Conservation (phyloP, 2,329 filamentous ascomycete species). For the Furcasterigmium furcatum region DNA sequence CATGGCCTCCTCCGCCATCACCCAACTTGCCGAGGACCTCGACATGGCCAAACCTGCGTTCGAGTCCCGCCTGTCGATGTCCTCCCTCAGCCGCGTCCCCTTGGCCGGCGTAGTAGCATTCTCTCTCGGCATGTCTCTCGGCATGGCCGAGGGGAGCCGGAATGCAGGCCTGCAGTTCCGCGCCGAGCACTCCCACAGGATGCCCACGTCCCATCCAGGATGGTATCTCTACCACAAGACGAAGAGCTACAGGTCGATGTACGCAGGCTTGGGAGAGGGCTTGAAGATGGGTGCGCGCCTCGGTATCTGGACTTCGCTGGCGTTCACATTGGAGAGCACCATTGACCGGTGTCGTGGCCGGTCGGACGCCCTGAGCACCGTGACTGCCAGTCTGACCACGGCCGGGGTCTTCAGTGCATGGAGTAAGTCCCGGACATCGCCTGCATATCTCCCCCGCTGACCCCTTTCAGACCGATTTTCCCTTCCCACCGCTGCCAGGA, state of each 20-base stretch:
- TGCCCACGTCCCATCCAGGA: slow-evolving; percentile 76
- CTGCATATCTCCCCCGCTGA: neutral
- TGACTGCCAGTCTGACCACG: slow-evolving; percentile 78
- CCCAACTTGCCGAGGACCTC: slow-evolving; percentile 11
- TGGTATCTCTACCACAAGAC: slow-evolving; percentile 99
- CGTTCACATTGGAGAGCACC: slow-evolving; percentile 80
- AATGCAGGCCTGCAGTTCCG: slow-evolving; percentile 80
- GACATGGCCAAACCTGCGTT: slow-evolving; percentile 22
- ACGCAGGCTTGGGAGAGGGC: slow-evolving; percentile 76
- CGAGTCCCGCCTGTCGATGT: slow-evolving; percentile 56
- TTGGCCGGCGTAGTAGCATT: slow-evolving; percentile 63
- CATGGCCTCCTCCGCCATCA: neutral
- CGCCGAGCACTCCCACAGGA: slow-evolving; percentile 92
- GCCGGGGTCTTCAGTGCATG: slow-evolving; percentile 84
- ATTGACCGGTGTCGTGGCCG: slow-evolving; percentile 70
- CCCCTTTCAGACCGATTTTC: slow-evolving; percentile 69
- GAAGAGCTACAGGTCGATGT: slow-evolving; percentile 87
- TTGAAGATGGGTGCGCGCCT: slow-evolving; percentile 69
- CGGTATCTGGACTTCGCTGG: slow-evolving; percentile 69
- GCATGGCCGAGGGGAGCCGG: slow-evolving; percentile 68
- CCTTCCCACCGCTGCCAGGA: slow-evolving; percentile 70
- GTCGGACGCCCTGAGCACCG: slow-evolving; percentile 77
- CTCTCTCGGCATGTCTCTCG: slow-evolving; percentile 66
- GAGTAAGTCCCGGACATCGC: slow-evolving; percentile 52
- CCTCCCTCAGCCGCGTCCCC: slow-evolving; percentile 62